phyloP scores from a whole-genome alignment of 495 filamentous ascomycete species.

The Hyphodiscus hymeniophilus region DNA sequence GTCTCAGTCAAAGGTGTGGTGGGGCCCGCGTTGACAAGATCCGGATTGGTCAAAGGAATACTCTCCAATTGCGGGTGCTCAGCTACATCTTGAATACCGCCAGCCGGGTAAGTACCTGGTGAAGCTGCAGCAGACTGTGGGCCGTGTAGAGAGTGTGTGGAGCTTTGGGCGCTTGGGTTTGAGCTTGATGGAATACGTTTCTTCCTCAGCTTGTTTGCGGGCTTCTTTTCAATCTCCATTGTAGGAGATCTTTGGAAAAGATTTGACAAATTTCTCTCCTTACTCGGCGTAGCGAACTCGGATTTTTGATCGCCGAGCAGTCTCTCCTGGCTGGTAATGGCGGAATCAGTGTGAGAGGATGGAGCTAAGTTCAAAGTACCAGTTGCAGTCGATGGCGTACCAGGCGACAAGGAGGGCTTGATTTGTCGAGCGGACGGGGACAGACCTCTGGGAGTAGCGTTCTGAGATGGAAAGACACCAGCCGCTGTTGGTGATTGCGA shows the following conservation, averaged over 20 bases:
- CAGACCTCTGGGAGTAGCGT: slow-evolving; percentile 31
- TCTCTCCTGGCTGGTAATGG: slow-evolving; percentile 41
- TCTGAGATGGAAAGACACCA: slow-evolving; percentile 8
- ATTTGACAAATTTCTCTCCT: slow-evolving; percentile 58
- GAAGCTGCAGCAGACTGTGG: slow-evolving; percentile 31
- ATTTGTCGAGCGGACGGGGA: slow-evolving; percentile 10
- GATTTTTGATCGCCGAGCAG: slow-evolving; percentile 27
- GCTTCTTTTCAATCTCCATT: slow-evolving; percentile 50
- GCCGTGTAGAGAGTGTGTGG: slow-evolving; percentile 60
- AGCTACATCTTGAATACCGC: slow-evolving; percentile 13
- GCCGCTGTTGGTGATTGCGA: slow-evolving; percentile 16
- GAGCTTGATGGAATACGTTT: slow-evolving; percentile 64
- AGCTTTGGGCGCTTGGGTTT: slow-evolving; percentile 80
- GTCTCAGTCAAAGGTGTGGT: slow-evolving; percentile 22
- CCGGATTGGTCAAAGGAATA: slow-evolving; percentile 17
- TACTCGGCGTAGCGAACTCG: slow-evolving; percentile 50
- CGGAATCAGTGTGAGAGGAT: slow-evolving; percentile 17
- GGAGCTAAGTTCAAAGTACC: slow-evolving; percentile 3
- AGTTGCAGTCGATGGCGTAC: neutral
- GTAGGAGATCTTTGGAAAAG: slow-evolving; percentile 63
- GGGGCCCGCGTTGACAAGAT: slow-evolving; percentile 10
- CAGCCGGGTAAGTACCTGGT: slow-evolving; percentile 20
- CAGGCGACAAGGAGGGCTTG: slow-evolving; percentile 8
- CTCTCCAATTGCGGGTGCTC: slow-evolving; percentile 19
- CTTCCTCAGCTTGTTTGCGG: slow-evolving; percentile 81